Percentiles rank a stretch among this genome's conserved stretches.
These are phyloP conservation scores for Pittosporum tobira DNA, from an alignment of 129 eudicot species.

Conservation along the genomic window DNA sequence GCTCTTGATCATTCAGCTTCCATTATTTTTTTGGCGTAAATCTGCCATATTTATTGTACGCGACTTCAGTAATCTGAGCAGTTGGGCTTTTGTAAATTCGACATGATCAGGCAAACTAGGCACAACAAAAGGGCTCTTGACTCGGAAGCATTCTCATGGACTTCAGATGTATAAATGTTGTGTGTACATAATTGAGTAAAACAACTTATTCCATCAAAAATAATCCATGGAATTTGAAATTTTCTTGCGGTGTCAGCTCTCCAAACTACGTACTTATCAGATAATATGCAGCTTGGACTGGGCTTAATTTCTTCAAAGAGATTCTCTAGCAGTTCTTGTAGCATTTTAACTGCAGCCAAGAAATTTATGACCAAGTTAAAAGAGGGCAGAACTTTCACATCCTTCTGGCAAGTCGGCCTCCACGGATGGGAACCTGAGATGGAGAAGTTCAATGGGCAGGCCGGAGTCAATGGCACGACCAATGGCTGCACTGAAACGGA, in stretches of 20 bases:
- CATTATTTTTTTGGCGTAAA: conserved; percentile 15
- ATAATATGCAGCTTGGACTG: conserved; percentile 27
- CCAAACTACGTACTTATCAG: conserved; percentile 37
- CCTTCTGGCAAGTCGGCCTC: conserved; percentile 57
- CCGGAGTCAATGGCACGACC: conserved; percentile 27
- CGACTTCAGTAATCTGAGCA: conserved; percentile 25
- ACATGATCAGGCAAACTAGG: conserved; percentile 43
- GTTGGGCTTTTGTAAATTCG: conserved; percentile 28
- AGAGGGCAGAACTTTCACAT: conserved; percentile 42
- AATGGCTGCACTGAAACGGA: conserved; percentile 25
- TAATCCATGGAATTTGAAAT: conserved; percentile 47
- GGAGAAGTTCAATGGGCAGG: conserved; percentile 28
- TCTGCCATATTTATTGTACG: not conserved
- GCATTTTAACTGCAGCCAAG: conserved; percentile 13
- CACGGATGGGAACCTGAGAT: conserved; percentile 27
- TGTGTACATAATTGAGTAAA: conserved; percentile 34
- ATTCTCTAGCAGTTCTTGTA: conserved; percentile 22
- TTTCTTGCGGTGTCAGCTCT: conserved; percentile 32
- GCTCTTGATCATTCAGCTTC: conserved; percentile 25
- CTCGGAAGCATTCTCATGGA: conserved; percentile 20
- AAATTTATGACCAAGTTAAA: conserved; percentile 5
- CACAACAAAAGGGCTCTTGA: conserved; percentile 19
- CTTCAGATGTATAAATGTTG: conserved; percentile 16
- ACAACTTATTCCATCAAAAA: conserved; percentile 59
- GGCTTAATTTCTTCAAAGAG: conserved; percentile 28